These are phyloP conservation scores for Teratosphaeria nubilosa DNA, from an alignment of 2,329 filamentous ascomycete genomes.

Conservation along the genomic window DNA sequence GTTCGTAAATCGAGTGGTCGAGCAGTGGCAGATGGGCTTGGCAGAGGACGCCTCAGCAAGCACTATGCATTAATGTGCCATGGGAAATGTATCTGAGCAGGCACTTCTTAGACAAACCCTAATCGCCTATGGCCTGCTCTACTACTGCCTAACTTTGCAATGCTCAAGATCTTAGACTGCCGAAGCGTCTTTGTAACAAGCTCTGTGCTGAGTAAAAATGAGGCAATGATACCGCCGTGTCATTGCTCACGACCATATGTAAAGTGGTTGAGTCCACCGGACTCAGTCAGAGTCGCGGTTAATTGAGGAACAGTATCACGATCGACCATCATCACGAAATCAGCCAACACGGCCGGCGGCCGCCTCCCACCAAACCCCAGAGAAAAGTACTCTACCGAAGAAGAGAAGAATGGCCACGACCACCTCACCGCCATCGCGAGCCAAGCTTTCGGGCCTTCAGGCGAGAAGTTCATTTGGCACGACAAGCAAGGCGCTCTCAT, in stretches of 20 bases:
- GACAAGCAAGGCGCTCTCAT: conserved; percentile 6
- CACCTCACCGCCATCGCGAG: neutral
- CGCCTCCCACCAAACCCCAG: conserved; percentile 6
- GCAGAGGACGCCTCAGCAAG: too few species aligned
- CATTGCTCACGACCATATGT: neutral
- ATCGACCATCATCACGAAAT: neutral
- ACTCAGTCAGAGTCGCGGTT: neutral
- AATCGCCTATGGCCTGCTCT: too few species aligned
- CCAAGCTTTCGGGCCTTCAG: neutral
- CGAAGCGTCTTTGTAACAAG: neutral
- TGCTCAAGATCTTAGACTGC: neutral
- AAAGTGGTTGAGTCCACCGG: neutral
- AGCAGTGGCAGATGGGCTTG: too few species aligned
- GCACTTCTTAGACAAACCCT: too few species aligned
- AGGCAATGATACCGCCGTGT: neutral
- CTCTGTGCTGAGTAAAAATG: neutral
- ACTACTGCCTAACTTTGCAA: too few species aligned
- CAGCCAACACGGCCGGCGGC: neutral
- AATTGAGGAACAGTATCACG: neutral
- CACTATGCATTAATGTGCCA: too few species aligned
- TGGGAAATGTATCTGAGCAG: too few species aligned
- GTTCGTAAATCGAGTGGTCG: too few species aligned
- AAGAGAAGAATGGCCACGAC: conserved; percentile 6
- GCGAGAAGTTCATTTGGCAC: conserved; percentile 5
- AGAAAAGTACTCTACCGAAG: conserved; percentile 1